phyloP scores from a whole-genome alignment of 768 basidiomycete species.

The Mycena venus region DNA sequence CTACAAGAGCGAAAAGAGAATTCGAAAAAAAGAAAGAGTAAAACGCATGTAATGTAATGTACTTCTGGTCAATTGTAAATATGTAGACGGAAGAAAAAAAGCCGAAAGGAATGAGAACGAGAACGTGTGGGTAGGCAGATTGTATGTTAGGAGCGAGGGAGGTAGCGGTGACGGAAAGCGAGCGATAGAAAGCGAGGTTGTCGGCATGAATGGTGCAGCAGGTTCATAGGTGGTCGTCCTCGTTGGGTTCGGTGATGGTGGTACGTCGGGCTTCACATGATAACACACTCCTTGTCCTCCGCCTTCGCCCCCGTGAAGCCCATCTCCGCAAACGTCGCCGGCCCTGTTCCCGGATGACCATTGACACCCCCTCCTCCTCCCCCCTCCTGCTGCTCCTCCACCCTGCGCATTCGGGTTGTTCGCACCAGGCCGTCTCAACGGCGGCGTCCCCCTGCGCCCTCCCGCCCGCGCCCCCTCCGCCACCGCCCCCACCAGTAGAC shows the following conservation, averaged over 20 bases:
- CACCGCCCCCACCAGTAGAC: constrained; percentile 13
- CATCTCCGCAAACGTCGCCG: constrained; percentile 94
- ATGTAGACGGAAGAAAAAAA: not conserved
- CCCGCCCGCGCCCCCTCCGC: constrained; percentile 32
- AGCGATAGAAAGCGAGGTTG: too few species aligned
- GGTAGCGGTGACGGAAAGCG: too few species aligned
- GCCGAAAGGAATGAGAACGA: not conserved
- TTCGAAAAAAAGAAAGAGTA: not conserved
- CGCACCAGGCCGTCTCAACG: constrained; percentile 28
- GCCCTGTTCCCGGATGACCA: constrained; percentile 43
- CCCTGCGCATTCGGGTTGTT: not conserved
- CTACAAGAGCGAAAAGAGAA: not conserved
- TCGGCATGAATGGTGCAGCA: too few species aligned
- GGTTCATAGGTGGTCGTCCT: not conserved
- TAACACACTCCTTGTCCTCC: constrained; percentile 86
- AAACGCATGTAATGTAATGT: not conserved
- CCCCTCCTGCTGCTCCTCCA: not conserved
- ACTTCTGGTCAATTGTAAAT: not conserved
- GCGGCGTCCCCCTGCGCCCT: constrained; percentile 23
- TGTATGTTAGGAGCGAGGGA: too few species aligned
- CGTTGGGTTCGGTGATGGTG: not conserved
- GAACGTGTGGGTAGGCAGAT: not conserved
- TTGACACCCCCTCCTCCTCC: not conserved
- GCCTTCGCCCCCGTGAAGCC: constrained; percentile 85
- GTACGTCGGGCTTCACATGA: constrained; percentile 73